phyloP scores from a whole-genome alignment of 768 basidiomycete genomes.

The Tulasnella sp. region DNA sequence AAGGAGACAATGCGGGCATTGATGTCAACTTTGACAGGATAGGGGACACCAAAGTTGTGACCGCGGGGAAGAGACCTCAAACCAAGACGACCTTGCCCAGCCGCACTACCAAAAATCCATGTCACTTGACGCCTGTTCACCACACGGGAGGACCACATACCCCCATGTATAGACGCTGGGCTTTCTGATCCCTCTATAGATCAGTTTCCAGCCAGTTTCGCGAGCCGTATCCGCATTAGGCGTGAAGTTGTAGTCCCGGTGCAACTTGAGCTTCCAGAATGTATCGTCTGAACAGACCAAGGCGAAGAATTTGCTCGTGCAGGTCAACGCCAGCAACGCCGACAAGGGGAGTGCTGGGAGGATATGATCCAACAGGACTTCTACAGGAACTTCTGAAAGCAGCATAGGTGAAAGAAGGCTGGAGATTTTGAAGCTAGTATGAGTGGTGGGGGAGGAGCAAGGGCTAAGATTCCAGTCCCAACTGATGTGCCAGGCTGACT shows the following conservation, averaged over 20 bases:
- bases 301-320: slow-evolving; percentile 55
- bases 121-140: slow-evolving; percentile 32
- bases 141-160: slow-evolving; percentile 30
- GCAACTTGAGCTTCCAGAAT: slow-evolving; percentile 62
- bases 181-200: slow-evolving; percentile 49
- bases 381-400: slow-evolving; percentile 50
- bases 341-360: slow-evolving; percentile 33
- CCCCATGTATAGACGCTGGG: slow-evolving; percentile 47
- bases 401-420: too few species aligned
- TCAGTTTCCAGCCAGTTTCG: slow-evolving; percentile 62
- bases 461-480: too few species aligned
- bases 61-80: slow-evolving; percentile 28
- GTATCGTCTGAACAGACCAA: slow-evolving; percentile 53
- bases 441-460: too few species aligned
- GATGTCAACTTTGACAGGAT: slow-evolving; percentile 50
- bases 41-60: slow-evolving; percentile 40
- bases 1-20: slow-evolving; percentile 56
- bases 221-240: slow-evolving; percentile 56
- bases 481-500: too few species aligned
- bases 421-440: too few species aligned
- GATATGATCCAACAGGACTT: slow-evolving; percentile 66
- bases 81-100: slow-evolving; percentile 52
- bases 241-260: slow-evolving; percentile 63
- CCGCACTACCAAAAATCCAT: slow-evolving; percentile 35
- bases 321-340: slow-evolving; percentile 46